These are phyloP conservation scores for Trifolium subterraneum DNA, from an alignment of 306 rosid genomes.

Conservation along the genomic window DNA sequence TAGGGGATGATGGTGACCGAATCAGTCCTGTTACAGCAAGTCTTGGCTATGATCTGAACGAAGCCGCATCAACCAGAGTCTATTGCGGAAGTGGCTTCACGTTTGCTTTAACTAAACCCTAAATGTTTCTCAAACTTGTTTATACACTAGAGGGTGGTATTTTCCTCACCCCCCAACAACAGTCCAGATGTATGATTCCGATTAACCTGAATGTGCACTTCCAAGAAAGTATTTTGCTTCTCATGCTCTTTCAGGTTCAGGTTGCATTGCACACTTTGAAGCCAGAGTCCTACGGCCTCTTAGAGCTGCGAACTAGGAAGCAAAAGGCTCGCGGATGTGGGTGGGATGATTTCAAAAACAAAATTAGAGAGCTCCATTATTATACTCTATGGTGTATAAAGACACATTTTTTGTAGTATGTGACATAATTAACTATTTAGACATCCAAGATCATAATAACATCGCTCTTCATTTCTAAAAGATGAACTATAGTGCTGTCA, in stretches of 20 bases:
- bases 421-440: background rate
- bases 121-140: slow-evolving; percentile 32
- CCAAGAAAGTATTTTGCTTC: slow-evolving; percentile 7
- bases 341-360: background rate
- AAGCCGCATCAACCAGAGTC: slow-evolving; percentile 48
- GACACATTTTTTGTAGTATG: background rate
- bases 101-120: slow-evolving; percentile 51
- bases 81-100: slow-evolving; percentile 95
- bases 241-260: slow-evolving; percentile 12
- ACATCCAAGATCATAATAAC: background rate
- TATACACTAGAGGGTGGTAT: background rate
- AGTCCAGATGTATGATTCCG: background rate
- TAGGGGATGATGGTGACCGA: slow-evolving; percentile 70
- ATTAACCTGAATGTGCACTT: background rate
- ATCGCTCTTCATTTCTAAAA: background rate
- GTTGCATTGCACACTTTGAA: slow-evolving; percentile 18
- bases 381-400: background rate
- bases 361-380: background rate
- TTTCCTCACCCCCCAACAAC: background rate
- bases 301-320: slow-evolving; percentile 19
- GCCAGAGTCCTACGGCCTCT: slow-evolving; percentile 18
- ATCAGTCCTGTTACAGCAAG: slow-evolving; percentile 58
- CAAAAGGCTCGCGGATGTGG: slow-evolving; percentile 3
- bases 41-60: slow-evolving; percentile 41
- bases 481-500: background rate